Evolutionary conservation across 371 early-diverging fungal genomes (phyloP), one percentile per base, ranked within the genome.

Genomic region (Fennellomyces sp.): DNA sequence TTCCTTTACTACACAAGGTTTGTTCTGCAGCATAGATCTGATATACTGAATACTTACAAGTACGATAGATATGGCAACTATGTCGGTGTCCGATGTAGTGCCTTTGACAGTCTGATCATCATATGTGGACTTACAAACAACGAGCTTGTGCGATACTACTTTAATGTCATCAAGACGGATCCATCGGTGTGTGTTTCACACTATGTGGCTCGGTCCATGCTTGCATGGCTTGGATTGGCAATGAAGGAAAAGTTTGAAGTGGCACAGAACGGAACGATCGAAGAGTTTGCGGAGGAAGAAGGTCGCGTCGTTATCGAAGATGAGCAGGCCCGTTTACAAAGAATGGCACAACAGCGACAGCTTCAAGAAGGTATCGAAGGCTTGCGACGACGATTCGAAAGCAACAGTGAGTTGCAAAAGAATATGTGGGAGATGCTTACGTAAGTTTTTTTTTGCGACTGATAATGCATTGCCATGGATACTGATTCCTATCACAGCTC

Each of bases 41-140:
- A 15, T 17, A 15, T 21, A n/a, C n/a, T n/a, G n/a, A n/a, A n/a
- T n/a, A n/a, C n/a, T n/a, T n/a, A n/a, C n/a, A n/a, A n/a, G n/a
- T 62, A 66, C 57, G 59, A 56, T 8, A 67, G 86, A 28, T 82
- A 84, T 53, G 88, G 87, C 13, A 90, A 89, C 31, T 89, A 81
- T 60, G 48, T 80, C 2, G 75, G 80, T 4, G 86, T 91, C 19
- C 83, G 93, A 5, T 67, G 85, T 50, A 68, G 79, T 0, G 90
- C 92, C 0, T 76, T 91, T 33, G 87, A 87, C 26, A 86, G 86
- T 21, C 66, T 93, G 5, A 66, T 91, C 29, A 60, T 86, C 35
- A 68, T 90, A 39, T 83, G 85, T 52, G 89, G 88, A 0, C 60
- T 88, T 23, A 70, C 78, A 10, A 78, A 81, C 55, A 60, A 70